Evolutionary conservation across 1,284 basidiomycete genomes (phyloP).

Genomic region (Tylopilus orsonianus): DNA sequence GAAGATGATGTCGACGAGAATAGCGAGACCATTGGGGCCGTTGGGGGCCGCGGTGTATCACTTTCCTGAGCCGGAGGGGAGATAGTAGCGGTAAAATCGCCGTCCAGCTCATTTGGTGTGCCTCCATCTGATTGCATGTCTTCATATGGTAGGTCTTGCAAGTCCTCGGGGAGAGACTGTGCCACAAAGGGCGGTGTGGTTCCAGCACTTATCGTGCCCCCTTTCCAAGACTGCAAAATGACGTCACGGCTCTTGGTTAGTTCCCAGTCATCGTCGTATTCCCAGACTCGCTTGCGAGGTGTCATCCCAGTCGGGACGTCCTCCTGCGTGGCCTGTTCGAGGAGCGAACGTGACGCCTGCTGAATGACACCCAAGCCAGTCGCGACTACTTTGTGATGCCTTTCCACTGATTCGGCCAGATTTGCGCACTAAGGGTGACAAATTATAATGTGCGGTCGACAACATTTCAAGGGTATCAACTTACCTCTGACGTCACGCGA

Average conservation of each 20-base stretch:
- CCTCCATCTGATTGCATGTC: slow-evolving; percentile 20
- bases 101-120: slow-evolving; percentile 9
- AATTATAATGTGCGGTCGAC: slow-evolving; percentile 2
- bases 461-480: slow-evolving; percentile 17
- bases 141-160: slow-evolving; percentile 11
- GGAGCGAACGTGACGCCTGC: slow-evolving; percentile 49
- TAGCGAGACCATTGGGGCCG: slow-evolving; percentile 31
- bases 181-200: slow-evolving; percentile 28
- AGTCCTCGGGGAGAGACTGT: slow-evolving; percentile 34
- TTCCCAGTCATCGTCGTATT: slow-evolving; percentile 68
- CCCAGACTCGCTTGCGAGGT: slow-evolving; percentile 68
- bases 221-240: slow-evolving; percentile 52
- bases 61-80: slow-evolving; percentile 4
- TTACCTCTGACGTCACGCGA: slow-evolving; percentile 50
- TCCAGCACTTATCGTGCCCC: slow-evolving; percentile 27
- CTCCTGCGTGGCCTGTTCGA: slow-evolving; percentile 58
- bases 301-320: slow-evolving; percentile 68
- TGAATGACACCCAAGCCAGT: slow-evolving; percentile 49
- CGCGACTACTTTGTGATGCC: slow-evolving; percentile 41
- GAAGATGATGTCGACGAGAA: slow-evolving; percentile 42
- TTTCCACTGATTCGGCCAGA: slow-evolving; percentile 40
- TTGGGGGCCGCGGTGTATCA: slow-evolving; percentile 16
- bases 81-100: slow-evolving; percentile 23
- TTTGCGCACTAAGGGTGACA: slow-evolving; percentile 37
- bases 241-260: slow-evolving; percentile 60